Evolutionary conservation across 2,329 filamentous ascomycete genomes (phyloP).

Genomic region (Calonectria pteridis): DNA sequence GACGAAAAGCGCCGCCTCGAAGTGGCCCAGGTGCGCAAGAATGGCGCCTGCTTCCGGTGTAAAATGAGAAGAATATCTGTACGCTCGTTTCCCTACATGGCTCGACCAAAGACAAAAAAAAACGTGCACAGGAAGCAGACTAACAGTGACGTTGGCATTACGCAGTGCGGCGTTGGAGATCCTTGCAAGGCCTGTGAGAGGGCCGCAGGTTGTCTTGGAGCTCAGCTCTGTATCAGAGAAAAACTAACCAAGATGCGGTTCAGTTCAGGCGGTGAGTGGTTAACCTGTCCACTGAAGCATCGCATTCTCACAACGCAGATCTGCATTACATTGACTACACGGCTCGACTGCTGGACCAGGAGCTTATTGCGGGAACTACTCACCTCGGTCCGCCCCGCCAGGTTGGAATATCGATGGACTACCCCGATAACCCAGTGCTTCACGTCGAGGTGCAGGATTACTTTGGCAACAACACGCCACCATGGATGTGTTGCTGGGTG

Average conservation of each 20-base stretch:
- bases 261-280: constrained; percentile 41
- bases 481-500: constrained; percentile 47
- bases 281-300: background rate
- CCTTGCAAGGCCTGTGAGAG: constrained; percentile 42
- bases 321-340: constrained; percentile 47
- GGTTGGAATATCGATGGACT: constrained; percentile 44
- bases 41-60: constrained; percentile 44
- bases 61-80: constrained; percentile 45
- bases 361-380: constrained; percentile 45
- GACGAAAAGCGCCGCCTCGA: constrained; percentile 42
- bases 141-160: constrained; percentile 11
- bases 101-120: background rate
- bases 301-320: constrained; percentile 32
- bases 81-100: constrained; percentile 12
- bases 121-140: background rate
- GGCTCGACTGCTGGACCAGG: constrained; percentile 42
- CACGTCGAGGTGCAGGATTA: constrained; percentile 44
- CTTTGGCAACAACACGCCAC: constrained; percentile 35
- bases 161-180: constrained; percentile 42
- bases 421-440: constrained; percentile 41
- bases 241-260: constrained; percentile 46
- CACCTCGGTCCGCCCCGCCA: constrained; percentile 44
- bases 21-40: constrained; percentile 44
- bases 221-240: constrained; percentile 43
- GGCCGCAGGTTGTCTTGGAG: constrained; percentile 41